Evolutionary conservation across 2,329 filamentous ascomycete genomes (phyloP).

Genomic region (Sporothrix brunneoviolacea): DNA sequence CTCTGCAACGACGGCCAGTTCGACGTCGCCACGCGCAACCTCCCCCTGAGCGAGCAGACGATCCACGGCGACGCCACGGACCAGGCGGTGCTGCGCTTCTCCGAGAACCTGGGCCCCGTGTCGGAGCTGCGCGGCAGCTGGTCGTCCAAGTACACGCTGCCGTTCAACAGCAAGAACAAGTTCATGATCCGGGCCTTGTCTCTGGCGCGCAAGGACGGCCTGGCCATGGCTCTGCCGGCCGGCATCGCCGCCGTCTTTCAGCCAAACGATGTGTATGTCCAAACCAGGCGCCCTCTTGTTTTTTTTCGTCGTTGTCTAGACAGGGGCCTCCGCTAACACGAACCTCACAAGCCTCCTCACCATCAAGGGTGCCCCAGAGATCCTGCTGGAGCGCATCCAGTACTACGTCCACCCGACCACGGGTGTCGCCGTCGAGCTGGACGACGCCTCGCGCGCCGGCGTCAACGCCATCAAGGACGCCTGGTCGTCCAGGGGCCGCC

Average conservation of each 20-base stretch:
- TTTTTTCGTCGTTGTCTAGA: no score
- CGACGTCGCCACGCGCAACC: conserved; percentile 54
- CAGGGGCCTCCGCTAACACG: no score
- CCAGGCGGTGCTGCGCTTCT: conserved; percentile 65
- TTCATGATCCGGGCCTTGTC: conserved; percentile 64
- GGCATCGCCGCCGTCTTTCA: conserved; percentile 30
- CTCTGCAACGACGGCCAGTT: conserved; percentile 74
- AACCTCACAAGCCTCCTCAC: no score
- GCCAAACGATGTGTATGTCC: conserved; percentile 31
- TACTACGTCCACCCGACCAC: conserved; percentile 45
- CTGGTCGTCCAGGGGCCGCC: conserved; percentile 62
- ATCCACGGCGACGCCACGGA: conserved; percentile 73
- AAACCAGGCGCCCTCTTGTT: no score
- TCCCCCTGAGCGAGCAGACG: conserved; percentile 54
- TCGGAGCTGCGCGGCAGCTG: conserved; percentile 54
- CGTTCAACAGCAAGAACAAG: conserved; percentile 80
- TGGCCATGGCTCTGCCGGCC: conserved; percentile 32
- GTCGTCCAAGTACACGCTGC: conserved; percentile 60
- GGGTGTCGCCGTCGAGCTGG: conserved; percentile 47
- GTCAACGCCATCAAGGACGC: conserved; percentile 57
- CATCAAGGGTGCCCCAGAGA: conserved; percentile 75
- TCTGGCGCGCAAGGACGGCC: conserved; percentile 30
- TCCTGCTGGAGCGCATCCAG: conserved; percentile 59
- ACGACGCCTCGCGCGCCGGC: conserved; percentile 33
- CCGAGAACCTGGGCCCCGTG: conserved; percentile 57